phyloP scores from a whole-genome alignment of 169 alveolate genomes.

The Eimeria necatrix region DNA sequence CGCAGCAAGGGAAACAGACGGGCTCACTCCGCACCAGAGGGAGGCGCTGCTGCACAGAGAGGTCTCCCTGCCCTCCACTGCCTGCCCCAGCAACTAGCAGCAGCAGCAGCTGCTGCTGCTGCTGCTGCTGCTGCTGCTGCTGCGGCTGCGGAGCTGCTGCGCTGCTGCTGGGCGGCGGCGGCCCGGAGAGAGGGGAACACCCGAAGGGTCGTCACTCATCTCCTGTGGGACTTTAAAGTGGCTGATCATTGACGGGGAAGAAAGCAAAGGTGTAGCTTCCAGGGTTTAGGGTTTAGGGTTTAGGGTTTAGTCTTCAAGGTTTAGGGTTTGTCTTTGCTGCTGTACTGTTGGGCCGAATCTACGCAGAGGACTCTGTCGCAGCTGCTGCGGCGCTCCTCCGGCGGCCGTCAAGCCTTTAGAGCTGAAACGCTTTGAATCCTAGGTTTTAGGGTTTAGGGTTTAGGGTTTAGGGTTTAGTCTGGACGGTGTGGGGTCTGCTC shows the following conservation, averaged over 20 bases:
- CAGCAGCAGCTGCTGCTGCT: not conserved
- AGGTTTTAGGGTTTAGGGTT: not conserved
- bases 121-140: not conserved
- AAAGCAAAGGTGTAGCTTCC: not conserved
- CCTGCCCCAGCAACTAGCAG: not conserved
- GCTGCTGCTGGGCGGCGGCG: too few relatives aligned
- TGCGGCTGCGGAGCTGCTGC: too few relatives aligned
- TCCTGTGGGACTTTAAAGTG: too few relatives aligned
- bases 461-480: not conserved
- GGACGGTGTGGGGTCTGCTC: too few relatives aligned
- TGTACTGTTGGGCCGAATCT: too few relatives aligned
- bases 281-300: slow-evolving; percentile 31
- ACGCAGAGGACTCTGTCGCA: too few relatives aligned
- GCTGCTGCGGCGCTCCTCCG: too few relatives aligned
- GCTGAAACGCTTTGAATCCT: too few relatives aligned
- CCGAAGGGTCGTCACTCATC: too few relatives aligned
- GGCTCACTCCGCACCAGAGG: not conserved
- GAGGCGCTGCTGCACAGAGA: not conserved
- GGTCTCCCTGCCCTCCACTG: not conserved
- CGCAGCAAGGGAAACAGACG: not conserved
- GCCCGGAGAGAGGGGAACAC: too few relatives aligned
- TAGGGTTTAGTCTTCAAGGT: not conserved
- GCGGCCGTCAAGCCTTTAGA: too few relatives aligned
- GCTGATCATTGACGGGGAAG: too few relatives aligned
- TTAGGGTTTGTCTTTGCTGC: not conserved